Base-by-base conservation (phyloP, 1,139 yeast species). In the Petasospora rhodanensis region DNA sequence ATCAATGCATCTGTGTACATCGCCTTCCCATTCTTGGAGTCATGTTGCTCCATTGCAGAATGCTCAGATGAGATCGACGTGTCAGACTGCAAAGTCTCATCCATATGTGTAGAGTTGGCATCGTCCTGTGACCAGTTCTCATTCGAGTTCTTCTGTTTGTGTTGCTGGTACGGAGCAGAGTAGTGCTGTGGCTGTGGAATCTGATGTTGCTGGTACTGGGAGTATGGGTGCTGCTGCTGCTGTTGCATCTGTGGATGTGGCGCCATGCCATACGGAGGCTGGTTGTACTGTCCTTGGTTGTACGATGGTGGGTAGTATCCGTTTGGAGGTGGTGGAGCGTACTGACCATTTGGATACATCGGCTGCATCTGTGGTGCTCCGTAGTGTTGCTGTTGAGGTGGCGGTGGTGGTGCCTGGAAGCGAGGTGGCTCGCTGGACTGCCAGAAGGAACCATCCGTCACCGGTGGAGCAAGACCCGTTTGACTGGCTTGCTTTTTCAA, bases 1-100 rank as follows among this genome's bases (percentile, higher is more conserved):
- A 78, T 60, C 31, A 78, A 53, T 38, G 71, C 74, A 18, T 78
- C 72, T 1, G 82, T 72, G 38, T 80, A 79, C 10, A 46, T 29
- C 4, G 51, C 46, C 28, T 55, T 48, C 2, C 32, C 38, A 8
- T 32, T 33, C 23, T 45, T 44, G n/a, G 32, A 22, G 11, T 40
- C 46, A 9, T 33, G 28, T 18, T 40, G 34, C 5, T 52, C 50
- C 5, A 56, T 40, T 3, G 50, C 36, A 1, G 60, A 53, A 18
- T 47, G 52, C 15, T 44, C 49, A 13, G 68, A 61, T 1, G 70
- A 63, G 6, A 62, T 48, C 8, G 70, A 67, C 1, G 70, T 62
- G 18, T 61, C 64, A 1, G 63, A 57, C 16, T 58, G 49, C 45
- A 46, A 38, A 16, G 56, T 53, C 12, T 52, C 55, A 31, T 55